These are phyloP conservation scores for Trichoderma parareesei DNA, from an alignment of 495 filamentous ascomycete genomes.

Conservation along the genomic window DNA sequence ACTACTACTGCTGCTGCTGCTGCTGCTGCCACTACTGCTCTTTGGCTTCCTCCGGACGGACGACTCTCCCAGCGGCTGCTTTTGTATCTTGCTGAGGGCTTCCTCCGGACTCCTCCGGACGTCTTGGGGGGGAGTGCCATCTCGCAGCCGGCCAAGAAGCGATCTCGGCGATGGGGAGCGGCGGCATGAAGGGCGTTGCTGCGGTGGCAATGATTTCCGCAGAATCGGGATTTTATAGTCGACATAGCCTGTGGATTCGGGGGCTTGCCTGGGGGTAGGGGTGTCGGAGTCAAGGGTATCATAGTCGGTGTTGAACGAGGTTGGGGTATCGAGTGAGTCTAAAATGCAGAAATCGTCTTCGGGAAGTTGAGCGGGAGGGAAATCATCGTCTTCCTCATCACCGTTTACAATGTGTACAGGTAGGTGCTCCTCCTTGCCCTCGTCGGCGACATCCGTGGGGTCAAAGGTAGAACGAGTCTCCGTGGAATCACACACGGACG, in stretches of 20 bases:
- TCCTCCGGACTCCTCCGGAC: conserved; percentile 28
- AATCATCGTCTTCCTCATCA: conserved; percentile 15
- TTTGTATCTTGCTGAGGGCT: conserved; percentile 30
- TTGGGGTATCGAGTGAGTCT: conserved; percentile 11
- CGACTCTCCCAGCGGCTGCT: conserved; percentile 22
- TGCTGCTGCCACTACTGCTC: neutral
- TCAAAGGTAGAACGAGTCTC: conserved; percentile 21
- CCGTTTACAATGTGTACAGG: conserved; percentile 12
- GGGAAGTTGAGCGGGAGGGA: conserved; percentile 13
- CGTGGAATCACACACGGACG: conserved; percentile 28
- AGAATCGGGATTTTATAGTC: conserved; percentile 21
- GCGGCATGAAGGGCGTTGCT: conserved; percentile 11
- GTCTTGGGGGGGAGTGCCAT: conserved; percentile 22
- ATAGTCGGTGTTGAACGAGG: conserved; percentile 10
- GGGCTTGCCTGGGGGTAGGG: conserved; percentile 31
- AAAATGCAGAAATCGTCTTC: conserved; percentile 11
- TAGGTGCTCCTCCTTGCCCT: neutral
- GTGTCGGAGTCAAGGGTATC: conserved; percentile 27
- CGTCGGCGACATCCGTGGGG: conserved; percentile 14
- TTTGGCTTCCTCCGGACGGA: conserved; percentile 26
- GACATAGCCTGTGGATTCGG: conserved; percentile 22
- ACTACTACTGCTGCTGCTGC: no score
- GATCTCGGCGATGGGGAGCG: conserved; percentile 19
- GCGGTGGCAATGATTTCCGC: conserved; percentile 7
- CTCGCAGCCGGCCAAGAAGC: conserved; percentile 10